Evolutionary conservation across 257 asterid genomes (phyloP), one percentile per base, ranked within the genome.

Genomic region (Solanum peruvianum): DNA sequence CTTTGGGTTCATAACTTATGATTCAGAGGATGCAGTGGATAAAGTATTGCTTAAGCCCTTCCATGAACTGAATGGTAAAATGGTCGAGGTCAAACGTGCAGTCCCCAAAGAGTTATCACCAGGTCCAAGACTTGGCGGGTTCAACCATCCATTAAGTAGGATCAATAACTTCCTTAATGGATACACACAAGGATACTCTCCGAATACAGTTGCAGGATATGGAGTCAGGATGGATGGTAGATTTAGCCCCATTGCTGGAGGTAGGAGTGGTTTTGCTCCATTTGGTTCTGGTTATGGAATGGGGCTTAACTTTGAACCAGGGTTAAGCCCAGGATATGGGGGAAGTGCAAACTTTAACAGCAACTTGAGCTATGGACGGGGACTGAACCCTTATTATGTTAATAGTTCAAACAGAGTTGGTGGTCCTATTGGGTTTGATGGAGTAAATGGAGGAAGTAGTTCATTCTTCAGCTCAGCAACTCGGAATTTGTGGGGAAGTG

Each of bases 1-100:
- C 75, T 88, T 88, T 88, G 90, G 90, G 73, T 88, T 88, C 84
- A 88, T 88, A 41, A 88, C 90, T 77, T 88, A 88, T 67, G 90
- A 88, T 69, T 88, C 86, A 7, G 90, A 88, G 88, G 90, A 88
- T 49, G 90, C 90, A 1, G 88, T 88, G 85, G 88, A 88, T 87
- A 78, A 78, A 67, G 90, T 88, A 56, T 86, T 88, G 88, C 86
- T 88, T 25, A 88, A 85, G 85, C 70, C 90, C 35, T 88, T 88
- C 45, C 90, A 88, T 18, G 90, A 88, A 86, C 86, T 88, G 83
- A 85, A 85, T 88, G 90, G 90, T 66, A 88, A 88, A 88, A 85
- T 88, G 90, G 90, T 88, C 9, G 90, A 88, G 88, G 90, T 88
- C 84, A 88, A 88, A 71, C 86, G 86, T 66, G 90, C 90, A 35